Evolutionary conservation across 2,329 filamentous ascomycete species (phyloP).

Genomic region (Hymenoscyphus infarciens): DNA sequence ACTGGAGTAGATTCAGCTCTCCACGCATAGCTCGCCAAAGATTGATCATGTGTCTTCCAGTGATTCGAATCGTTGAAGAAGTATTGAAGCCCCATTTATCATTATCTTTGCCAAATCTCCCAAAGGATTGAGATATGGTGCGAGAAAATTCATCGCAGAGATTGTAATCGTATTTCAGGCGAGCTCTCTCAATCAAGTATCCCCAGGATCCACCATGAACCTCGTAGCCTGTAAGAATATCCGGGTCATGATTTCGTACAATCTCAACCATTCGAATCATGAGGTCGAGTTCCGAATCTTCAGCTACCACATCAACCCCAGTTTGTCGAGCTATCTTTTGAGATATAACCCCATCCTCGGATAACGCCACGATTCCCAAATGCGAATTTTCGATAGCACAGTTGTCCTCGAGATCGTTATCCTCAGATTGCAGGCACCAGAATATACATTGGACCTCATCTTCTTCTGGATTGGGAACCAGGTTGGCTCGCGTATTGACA

Average conservation of each 20-base stretch:
- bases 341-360: constrained; percentile 56
- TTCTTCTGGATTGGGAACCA: constrained; percentile 84
- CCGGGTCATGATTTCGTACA: constrained; percentile 79
- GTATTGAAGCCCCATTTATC: constrained; percentile 94
- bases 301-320: constrained; percentile 64
- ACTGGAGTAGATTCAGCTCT: constrained; percentile 88
- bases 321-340: constrained; percentile 60
- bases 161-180: constrained; percentile 82
- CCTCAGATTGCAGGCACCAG: constrained; percentile 81
- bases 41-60: constrained; percentile 93
- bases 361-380: constrained; percentile 71
- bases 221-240: constrained; percentile 92
- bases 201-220: constrained; percentile 94
- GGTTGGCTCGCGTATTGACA: constrained; percentile 75
- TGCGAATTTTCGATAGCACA: constrained; percentile 48
- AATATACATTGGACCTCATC: constrained; percentile 88
- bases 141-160: constrained; percentile 88
- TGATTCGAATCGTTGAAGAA: constrained; percentile 88
- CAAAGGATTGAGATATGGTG: constrained; percentile 78
- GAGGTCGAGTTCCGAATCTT: constrained; percentile 77
- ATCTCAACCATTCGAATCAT: constrained; percentile 84
- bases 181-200: constrained; percentile 86
- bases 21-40: constrained; percentile 94
- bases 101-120: constrained; percentile 78
- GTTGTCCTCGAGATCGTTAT: constrained; percentile 51